A percentile compares a stretch with the other conserved stretches of the same genome.
Evolutionary conservation across 305 asterid genomes (phyloP).

Genomic region (Striga hermonthica): DNA sequence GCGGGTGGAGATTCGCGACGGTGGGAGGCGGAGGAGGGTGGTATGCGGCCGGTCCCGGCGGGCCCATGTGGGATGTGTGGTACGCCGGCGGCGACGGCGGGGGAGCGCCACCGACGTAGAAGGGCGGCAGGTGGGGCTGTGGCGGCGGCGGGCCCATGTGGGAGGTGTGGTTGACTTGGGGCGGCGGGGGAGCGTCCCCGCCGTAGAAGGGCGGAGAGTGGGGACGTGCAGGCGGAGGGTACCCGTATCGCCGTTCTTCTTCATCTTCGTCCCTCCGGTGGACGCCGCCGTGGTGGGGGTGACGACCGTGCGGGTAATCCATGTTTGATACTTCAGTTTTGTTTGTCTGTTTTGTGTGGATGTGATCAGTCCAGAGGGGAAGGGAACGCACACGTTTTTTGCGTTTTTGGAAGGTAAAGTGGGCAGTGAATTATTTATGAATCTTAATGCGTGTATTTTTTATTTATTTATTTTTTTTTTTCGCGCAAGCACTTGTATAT

Average conservation of each 20-base stretch:
- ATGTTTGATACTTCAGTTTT: not conserved
- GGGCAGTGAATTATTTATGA: too few relatives aligned
- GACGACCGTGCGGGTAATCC: slow-evolving; percentile 5
- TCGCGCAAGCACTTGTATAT: too few relatives aligned
- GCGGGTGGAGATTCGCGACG: slow-evolving; percentile 25
- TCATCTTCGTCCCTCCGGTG: not conserved
- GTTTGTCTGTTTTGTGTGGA: too few relatives aligned
- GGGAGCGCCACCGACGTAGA: slow-evolving; percentile 29
- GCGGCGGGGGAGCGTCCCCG: slow-evolving; percentile 29
- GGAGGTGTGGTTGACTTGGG: slow-evolving; percentile 41
- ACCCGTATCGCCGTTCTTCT: not conserved
- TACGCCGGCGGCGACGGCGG: slow-evolving; percentile 30
- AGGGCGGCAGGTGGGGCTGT: slow-evolving; percentile 26
- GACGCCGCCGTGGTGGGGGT: not conserved
- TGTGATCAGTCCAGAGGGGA: too few relatives aligned
- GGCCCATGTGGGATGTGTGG: slow-evolving; percentile 39
- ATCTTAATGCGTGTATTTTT: too few relatives aligned
- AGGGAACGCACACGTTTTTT: too few relatives aligned
- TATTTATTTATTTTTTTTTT: too few relatives aligned
- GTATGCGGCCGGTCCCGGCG: slow-evolving; percentile 21
- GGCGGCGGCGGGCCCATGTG: slow-evolving; percentile 37
- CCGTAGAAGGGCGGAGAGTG: slow-evolving; percentile 14
- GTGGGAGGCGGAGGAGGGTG: slow-evolving; percentile 29
- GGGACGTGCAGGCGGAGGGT: slow-evolving; percentile 14
- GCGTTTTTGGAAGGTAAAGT: too few relatives aligned